phyloP scores from a whole-genome alignment of 768 basidiomycete species.

The Phylloporus arenicola region DNA sequence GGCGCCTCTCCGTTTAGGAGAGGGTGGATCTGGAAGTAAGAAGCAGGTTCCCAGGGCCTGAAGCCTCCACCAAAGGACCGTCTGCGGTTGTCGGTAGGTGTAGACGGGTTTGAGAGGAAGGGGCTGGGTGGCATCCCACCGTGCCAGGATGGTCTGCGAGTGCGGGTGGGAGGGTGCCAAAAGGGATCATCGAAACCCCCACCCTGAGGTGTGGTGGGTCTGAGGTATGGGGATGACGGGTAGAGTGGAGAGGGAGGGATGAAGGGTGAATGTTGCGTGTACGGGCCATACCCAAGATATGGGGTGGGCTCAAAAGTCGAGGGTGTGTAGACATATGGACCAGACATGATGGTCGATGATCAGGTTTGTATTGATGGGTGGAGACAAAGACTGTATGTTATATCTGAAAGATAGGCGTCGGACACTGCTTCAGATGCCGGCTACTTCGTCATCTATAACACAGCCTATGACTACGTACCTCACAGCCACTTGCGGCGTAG shows the following conservation, averaged over 20 bases:
- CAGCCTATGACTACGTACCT: constrained; percentile 12
- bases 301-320: constrained; percentile 31
- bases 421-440: constrained; percentile 11
- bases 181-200: constrained; percentile 18
- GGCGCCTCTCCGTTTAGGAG: constrained; percentile 46
- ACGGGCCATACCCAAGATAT: constrained; percentile 30
- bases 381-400: not conserved
- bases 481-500: constrained; percentile 15
- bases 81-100: constrained; percentile 14
- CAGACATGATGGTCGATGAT: constrained; percentile 30
- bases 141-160: constrained; percentile 44
- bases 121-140: constrained; percentile 25
- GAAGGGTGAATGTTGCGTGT: constrained; percentile 39
- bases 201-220: constrained; percentile 27
- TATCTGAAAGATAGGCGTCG: constrained; percentile 16
- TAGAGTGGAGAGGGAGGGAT: constrained; percentile 36
- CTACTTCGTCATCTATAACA: constrained; percentile 1
- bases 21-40: constrained; percentile 27
- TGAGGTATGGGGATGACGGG: constrained; percentile 25
- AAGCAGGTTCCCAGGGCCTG: constrained; percentile 17
- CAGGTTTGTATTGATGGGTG: not conserved
- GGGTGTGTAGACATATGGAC: constrained; percentile 42
- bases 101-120: constrained; percentile 16
- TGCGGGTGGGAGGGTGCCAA: constrained; percentile 25
- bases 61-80: constrained; percentile 27